Evolutionary conservation across 345 rosid genomes (phyloP).

Genomic region (Sonneratia alba): DNA sequence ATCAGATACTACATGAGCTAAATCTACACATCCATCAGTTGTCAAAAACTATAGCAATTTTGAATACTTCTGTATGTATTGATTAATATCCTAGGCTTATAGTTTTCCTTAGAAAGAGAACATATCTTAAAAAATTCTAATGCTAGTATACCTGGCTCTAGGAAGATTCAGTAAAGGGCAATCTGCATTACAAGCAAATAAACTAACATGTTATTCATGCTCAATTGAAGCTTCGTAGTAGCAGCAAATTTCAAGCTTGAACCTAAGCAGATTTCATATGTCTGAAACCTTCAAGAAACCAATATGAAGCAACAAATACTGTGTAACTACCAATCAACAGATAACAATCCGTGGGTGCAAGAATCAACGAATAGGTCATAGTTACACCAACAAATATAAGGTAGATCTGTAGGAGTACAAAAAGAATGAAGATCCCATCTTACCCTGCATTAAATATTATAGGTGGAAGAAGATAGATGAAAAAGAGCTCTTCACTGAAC

Average conservation of each 20-base stretch:
- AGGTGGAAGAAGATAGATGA: conserved; percentile 96
- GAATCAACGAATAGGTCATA: background rate
- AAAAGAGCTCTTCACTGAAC: conserved; percentile 95
- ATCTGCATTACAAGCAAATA: conserved; percentile 1
- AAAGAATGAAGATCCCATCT: conserved; percentile 10
- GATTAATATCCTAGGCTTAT: background rate
- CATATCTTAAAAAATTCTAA: background rate
- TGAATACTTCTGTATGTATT: background rate
- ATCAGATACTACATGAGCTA: background rate
- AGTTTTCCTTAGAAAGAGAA: background rate
- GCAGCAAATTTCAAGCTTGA: background rate
- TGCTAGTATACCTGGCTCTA: background rate
- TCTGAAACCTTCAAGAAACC: background rate
- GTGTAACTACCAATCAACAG: background rate
- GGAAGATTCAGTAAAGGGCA: conserved; percentile 1
- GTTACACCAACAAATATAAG: no score
- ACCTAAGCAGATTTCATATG: background rate
- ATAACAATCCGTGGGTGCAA: background rate
- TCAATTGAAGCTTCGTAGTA: background rate
- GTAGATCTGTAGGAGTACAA: no score
- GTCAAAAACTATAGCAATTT: background rate
- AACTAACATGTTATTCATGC: background rate
- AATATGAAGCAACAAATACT: background rate
- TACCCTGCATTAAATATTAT: conserved; percentile 97
- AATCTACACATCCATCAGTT: background rate